Conservation (phyloP, 148 eudicot species). For the Camellia granthamiana region DNA sequence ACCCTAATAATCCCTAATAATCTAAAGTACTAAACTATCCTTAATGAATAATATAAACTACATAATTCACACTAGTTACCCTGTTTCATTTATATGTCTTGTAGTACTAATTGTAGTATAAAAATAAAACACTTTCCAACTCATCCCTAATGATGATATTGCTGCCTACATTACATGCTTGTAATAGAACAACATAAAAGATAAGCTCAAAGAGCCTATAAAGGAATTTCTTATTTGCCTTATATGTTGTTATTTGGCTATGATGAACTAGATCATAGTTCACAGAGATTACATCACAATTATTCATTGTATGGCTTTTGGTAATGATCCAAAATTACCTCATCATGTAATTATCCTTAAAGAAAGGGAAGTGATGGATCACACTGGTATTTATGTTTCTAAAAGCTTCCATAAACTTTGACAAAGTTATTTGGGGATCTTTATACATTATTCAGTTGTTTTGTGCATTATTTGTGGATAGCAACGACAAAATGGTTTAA, state of each 20-base stretch:
- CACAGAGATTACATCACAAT: background rate
- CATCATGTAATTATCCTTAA: background rate
- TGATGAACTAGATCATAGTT: background rate
- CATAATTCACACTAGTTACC: background rate
- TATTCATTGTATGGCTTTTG: background rate
- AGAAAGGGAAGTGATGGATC: constrained; percentile 10
- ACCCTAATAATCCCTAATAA: no score
- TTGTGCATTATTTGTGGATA: background rate
- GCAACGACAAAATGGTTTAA: background rate
- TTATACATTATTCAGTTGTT: background rate
- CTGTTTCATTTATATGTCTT: background rate
- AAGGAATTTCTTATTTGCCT: background rate
- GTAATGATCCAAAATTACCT: constrained; percentile 5
- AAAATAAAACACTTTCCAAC: background rate
- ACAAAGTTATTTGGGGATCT: background rate
- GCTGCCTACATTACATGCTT: background rate
- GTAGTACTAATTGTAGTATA: background rate
- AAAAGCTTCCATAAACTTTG: background rate
- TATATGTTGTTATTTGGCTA: background rate
- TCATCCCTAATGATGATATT: no score
- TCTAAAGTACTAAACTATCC: no score
- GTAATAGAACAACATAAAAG: background rate
- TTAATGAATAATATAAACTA: no score
- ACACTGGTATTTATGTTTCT: background rate
- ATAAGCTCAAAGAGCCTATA: background rate